These are phyloP conservation scores for Diplodia sapinea DNA, from an alignment of 2,329 filamentous ascomycete species.

Conservation along the genomic window DNA sequence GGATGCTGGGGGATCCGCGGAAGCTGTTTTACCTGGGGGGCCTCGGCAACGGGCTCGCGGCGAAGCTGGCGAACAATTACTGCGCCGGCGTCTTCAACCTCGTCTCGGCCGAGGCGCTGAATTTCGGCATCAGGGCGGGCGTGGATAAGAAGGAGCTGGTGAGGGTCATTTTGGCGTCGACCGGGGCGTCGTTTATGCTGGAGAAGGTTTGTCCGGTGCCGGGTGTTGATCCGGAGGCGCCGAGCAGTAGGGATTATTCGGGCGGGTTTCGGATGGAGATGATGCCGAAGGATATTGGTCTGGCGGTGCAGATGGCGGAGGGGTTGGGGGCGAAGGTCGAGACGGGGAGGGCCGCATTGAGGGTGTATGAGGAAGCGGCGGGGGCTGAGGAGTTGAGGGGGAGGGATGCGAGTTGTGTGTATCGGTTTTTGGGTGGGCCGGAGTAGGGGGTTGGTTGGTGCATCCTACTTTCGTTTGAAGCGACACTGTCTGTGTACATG, in stretches of 20 bases:
- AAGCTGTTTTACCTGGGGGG: constrained; percentile 42
- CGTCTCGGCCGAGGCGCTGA: constrained; percentile 43
- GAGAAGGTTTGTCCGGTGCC: constrained; percentile 45
- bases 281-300: constrained; percentile 44
- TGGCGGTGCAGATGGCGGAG: constrained; percentile 41
- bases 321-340: constrained; percentile 38
- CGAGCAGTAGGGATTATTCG: constrained; percentile 45
- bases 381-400: constrained; percentile 36
- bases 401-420: constrained; percentile 19
- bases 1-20: constrained; percentile 38
- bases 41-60: constrained; percentile 42
- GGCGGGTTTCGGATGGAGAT: constrained; percentile 46
- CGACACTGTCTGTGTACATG: too few relatives aligned
- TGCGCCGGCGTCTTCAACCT: constrained; percentile 42
- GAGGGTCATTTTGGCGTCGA: constrained; percentile 41
- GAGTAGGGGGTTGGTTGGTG: not conserved
- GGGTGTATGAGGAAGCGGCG: constrained; percentile 39
- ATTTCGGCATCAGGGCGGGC: constrained; percentile 41
- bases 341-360: constrained; percentile 42
- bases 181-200: constrained; percentile 45
- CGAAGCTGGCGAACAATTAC: constrained; percentile 46
- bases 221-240: constrained; percentile 46
- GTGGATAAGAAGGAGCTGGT: constrained; percentile 41
- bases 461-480: not conserved
- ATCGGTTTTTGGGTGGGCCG: constrained; percentile 6